Conservation (phyloP, 192 early-diverging fungal genomes). For the Gigaspora rosea region DNA sequence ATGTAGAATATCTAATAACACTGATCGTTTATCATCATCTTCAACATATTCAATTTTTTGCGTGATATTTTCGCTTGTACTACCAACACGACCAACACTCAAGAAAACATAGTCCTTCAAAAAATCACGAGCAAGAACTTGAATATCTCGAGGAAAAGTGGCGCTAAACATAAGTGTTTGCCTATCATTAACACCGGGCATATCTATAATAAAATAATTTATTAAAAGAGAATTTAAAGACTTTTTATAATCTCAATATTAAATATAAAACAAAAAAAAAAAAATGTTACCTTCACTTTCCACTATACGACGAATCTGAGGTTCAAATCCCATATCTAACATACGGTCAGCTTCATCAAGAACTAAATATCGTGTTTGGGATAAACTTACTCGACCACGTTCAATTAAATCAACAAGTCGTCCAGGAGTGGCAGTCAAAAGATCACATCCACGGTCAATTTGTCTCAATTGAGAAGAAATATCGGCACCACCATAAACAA, state of each 20-base stretch:
- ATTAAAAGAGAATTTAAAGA: background rate
- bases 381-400: constrained; percentile 73
- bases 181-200: constrained; percentile 67
- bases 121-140: constrained; percentile 84
- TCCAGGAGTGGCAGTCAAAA: constrained; percentile 95
- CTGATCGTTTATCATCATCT: constrained; percentile 90
- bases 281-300: constrained; percentile 53
- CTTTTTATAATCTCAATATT: background rate
- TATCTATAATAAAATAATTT: constrained; percentile 38
- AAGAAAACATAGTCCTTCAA: constrained; percentile 82
- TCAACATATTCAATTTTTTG: constrained; percentile 93
- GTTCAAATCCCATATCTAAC: constrained; percentile 95
- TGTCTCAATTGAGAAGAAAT: constrained; percentile 85
- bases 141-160: constrained; percentile 89
- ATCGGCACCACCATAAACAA: constrained; percentile 95
- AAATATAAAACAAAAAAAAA: background rate
- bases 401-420: constrained; percentile 92
- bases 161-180: constrained; percentile 96
- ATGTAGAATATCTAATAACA: constrained; percentile 80
- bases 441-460: constrained; percentile 90
- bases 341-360: constrained; percentile 97
- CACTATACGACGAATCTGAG: constrained; percentile 88
- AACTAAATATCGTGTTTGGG: constrained; percentile 82
- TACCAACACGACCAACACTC: constrained; percentile 91
- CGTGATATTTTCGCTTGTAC: constrained; percentile 94